Conservation (phyloP, 331 rosid species). For the Pyrus hybrid region DNA sequence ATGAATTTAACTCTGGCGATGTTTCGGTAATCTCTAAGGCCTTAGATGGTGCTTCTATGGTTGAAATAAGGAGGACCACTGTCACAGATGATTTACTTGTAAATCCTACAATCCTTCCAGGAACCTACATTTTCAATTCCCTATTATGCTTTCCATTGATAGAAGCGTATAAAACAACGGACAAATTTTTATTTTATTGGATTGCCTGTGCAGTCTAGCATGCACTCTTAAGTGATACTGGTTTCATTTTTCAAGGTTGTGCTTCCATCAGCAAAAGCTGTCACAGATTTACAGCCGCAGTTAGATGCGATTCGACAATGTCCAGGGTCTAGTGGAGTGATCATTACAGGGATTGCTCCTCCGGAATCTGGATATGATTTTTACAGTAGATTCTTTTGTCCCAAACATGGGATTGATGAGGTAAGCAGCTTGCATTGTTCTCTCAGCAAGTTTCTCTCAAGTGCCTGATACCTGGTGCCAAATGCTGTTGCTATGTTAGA, state of each 20-base stretch:
- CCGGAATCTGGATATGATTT: constrained; percentile 55
- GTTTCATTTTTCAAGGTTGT: constrained; percentile 39
- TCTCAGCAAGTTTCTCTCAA: not conserved
- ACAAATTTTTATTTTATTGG: not conserved
- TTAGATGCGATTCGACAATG: constrained; percentile 39
- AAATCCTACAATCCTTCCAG: constrained; percentile 12
- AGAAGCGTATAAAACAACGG: no score
- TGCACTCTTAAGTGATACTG: not conserved
- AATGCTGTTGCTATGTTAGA: not conserved
- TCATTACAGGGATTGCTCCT: constrained; percentile 49
- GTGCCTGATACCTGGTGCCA: not conserved
- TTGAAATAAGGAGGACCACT: constrained; percentile 42
- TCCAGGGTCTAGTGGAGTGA: constrained; percentile 46
- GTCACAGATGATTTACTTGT: constrained; percentile 35
- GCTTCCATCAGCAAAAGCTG: constrained; percentile 45
- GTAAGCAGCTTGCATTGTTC: constrained; percentile 14
- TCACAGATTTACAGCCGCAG: constrained; percentile 47
- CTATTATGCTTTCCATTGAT: not conserved
- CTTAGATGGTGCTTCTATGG: constrained; percentile 40
- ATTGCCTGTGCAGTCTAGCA: not conserved
- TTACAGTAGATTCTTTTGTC: constrained; percentile 50
- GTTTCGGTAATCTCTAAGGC: constrained; percentile 35
- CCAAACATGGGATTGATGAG: constrained; percentile 51
- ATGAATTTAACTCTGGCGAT: constrained; percentile 29
- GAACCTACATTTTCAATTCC: not conserved